Base-by-base conservation (phyloP, 2,329 filamentous ascomycete genomes). In the Sporothrix humicola region DNA sequence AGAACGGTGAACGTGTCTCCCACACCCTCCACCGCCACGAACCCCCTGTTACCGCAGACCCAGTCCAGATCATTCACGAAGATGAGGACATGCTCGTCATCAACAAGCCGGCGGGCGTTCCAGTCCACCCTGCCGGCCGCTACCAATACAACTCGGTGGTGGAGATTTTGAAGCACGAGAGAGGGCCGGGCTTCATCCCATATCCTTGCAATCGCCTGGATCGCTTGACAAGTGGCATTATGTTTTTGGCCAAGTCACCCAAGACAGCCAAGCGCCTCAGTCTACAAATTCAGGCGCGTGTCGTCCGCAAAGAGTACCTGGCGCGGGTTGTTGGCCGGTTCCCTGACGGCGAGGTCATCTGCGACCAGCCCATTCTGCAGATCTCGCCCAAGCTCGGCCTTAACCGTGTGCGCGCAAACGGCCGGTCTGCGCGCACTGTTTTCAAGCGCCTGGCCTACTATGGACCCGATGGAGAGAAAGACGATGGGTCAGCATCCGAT, bases 11-110 rank as follows among this genome's bases (percentile, higher is more conserved):
- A 79, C 84, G 97, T 73, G 91, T 99, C 72, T 95, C 93, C 12
- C 96, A 99, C 82, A 98, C 94, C 3, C 87, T 97, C 75, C 96
- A 99, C 82, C 92, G 96, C 15, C 96, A 99, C 81, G 96, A 99
- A 82, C 96, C 96, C 1, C 96, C 96, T 0, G 94, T 98, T 46
- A 95, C 93, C 1, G 91, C 90, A 17, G 89, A 93, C 58, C 89
- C 93, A 0, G 91, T 99, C 69, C 89, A 88, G 17, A 88, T 98
- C 63, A 90, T 99, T 54, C 92, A 97, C 82, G 96, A 99, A 82
- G 94, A 97, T 78, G 89, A 97, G 63, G 92, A 95, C 77, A 91
- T 99, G 85, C 92, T 99, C 74, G 95, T 98, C 75, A 97, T 99
- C 81, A 94, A 98, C 84, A 99, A 99, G 82, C 96, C 96, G 0